Conservation (phyloP, 352 stramenopile species). For the Phytophthora kernoviae region DNA sequence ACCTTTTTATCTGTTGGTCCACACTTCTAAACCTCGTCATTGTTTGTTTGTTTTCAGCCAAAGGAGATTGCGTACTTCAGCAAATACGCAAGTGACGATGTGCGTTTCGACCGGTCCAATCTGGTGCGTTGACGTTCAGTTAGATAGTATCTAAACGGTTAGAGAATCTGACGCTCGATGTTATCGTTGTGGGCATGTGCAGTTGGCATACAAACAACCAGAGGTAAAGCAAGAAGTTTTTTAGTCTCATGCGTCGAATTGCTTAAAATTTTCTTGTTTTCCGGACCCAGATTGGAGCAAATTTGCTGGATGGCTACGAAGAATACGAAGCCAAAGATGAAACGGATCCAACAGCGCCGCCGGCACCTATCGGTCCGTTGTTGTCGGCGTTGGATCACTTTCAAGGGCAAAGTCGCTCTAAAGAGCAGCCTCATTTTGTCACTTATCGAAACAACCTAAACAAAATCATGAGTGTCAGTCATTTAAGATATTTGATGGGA, state of each 20-base stretch:
- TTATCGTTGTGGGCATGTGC: constrained; percentile 2
- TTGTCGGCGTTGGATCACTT: constrained; percentile 52
- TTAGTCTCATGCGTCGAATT: not conserved
- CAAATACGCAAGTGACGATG: constrained; percentile 43
- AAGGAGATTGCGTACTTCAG: constrained; percentile 72
- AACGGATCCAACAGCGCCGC: constrained; percentile 39
- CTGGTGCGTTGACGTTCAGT: constrained; percentile 40
- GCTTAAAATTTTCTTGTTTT: not conserved
- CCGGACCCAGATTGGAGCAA: constrained; percentile 42
- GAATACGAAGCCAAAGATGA: constrained; percentile 58
- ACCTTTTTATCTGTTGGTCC: not conserved
- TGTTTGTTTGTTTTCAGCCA: no score
- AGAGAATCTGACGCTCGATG: not conserved
- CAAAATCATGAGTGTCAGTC: constrained; percentile 77
- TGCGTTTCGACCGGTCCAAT: constrained; percentile 69
- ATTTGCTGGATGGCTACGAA: constrained; percentile 69
- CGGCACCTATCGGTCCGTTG: constrained; percentile 58
- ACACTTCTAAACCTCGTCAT: not conserved
- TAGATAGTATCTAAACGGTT: no score
- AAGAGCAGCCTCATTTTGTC: constrained; percentile 51
- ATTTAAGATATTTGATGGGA: not conserved
- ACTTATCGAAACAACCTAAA: constrained; percentile 86
- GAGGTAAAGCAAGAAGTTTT: constrained; percentile 8
- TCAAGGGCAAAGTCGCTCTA: constrained; percentile 17
- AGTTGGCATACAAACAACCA: constrained; percentile 42